A percentile compares a stretch with the other conserved stretches of the same genome.
Evolutionary conservation across 768 basidiomycete species (phyloP).

Genomic region (Tulasnella sp.): DNA sequence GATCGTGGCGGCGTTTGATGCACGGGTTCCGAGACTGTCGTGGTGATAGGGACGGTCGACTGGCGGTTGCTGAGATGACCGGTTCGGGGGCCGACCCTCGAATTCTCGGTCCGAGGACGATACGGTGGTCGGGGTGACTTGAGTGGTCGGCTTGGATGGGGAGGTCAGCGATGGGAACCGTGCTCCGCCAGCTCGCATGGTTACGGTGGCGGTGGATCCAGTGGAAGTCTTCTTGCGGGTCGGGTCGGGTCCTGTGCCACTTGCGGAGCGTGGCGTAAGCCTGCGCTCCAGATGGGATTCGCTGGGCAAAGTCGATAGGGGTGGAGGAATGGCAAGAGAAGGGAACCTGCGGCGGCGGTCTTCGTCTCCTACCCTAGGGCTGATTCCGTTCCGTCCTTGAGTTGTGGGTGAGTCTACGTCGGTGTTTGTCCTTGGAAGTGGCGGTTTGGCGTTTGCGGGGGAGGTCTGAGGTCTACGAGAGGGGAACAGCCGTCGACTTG

Average conservation of each 20-base stretch:
- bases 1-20: background rate
- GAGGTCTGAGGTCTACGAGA: conserved; percentile 19
- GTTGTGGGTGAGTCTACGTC: conserved; percentile 6
- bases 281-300: conserved; percentile 5
- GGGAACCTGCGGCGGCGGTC: conserved; percentile 12
- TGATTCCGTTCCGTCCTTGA: background rate
- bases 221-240: conserved; percentile 17
- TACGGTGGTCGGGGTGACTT: conserved; percentile 16
- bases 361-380: background rate
- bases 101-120: conserved; percentile 16
- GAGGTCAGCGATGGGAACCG: conserved; percentile 20
- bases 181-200: conserved; percentile 8
- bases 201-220: conserved; percentile 13
- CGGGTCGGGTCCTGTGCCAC: background rate
- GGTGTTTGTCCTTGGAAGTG: background rate
- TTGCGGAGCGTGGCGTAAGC: conserved; percentile 1
- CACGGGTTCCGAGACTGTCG: background rate
- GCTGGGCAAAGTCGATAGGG: conserved; percentile 21
- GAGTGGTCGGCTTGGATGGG: conserved; percentile 19
- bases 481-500: conserved; percentile 1
- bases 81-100: background rate
- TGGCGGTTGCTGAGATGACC: background rate
- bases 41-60: background rate
- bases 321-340: conserved; percentile 19
- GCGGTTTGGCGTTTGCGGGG: background rate